Base-by-base conservation (phyloP, 176 grass and related monocot species). In the Elymus sibiricus region DNA sequence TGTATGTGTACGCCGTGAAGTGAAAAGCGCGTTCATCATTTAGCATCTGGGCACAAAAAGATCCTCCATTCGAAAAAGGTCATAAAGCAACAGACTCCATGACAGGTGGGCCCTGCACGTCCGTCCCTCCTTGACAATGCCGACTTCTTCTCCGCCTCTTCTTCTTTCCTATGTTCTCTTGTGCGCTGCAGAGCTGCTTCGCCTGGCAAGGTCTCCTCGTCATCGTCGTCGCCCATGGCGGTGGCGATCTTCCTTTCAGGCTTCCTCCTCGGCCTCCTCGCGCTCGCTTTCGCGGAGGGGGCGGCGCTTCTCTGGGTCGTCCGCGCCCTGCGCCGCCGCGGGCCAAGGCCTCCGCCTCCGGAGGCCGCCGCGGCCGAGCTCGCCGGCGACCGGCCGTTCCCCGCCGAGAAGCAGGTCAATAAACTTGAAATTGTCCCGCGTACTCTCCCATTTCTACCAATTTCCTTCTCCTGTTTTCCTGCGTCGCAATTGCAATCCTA, bases 251-350 rank as follows among this genome's bases (percentile, higher is more conserved):
- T 82, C 44, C 44, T 87, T 31, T 21, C 81, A 12, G 86, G 86
- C 11, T 87, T 87, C 71, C 60, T 87, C 61, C 17, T 87, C 44
- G 86, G 86, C 70, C 25, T 87, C 79, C 25, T 87, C 79, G 64
- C 34, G 29, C 79, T 87, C 12, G 86, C 86, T 8, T 38, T 67
- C 61, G 86, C 86, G 4, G 59, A 87, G 60, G 86, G 34, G 1
- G 79, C 79, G 6, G 79, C 86, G 61, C 44, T 87, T 47, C 86
- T 87, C 24, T 82, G 79, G 70, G 79, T 25, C 34, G 39, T 87
- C 61, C 44, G 71, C 70, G 40, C 24, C 25, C 43, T 87, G 76
- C 76, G 21, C 32, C 32, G 12, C 53, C 22, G 55, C 53, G 22
- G 53, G 53, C 21, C 76, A 55, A 32, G 10, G 4, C 78, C 69